Base-by-base conservation (phyloP, 225 moss, liverwort and hornwort genomes). In the Bryoerythrophyllum caledonicum region DNA sequence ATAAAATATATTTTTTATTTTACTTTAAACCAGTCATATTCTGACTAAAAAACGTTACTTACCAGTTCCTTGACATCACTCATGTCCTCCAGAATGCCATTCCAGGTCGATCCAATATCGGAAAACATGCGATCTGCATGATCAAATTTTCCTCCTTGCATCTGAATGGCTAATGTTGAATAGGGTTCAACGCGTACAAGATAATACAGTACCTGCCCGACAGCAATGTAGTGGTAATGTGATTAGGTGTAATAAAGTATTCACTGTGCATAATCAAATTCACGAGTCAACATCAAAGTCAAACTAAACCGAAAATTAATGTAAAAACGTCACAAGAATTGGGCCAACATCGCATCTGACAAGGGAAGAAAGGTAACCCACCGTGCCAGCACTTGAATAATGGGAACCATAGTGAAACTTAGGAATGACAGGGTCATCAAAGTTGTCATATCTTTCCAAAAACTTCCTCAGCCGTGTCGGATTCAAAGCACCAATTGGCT, bases 21-120 rank as follows among this genome's bases (percentile, higher is more conserved):
- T n/a, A n/a, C n/a, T n/a, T n/a, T n/a, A n/a, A n/a, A n/a, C n/a
- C 34, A 35, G 14, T 34, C 11, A 10, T 17, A 48, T 25, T 67
- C n/a, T 30, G 46, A 54, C 32, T 68, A 10, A 3, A 54, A n/a
- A n/a, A n/a, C n/a, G 40, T 37, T 46, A 82, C 81, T 73, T 83
- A 93, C 95, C 91, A 95, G 80, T 80, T 95, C 95, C 77, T 95
- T 95, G 1, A 95, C 95, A 76, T 95, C 95, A 76, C 91, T 95
- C 92, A 95, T 91, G 56, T 95, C 95, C 80, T 92, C 95, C 79
- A 91, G 76, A 24, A 92, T 79, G 32, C 92, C 92, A 79, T 88
- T 88, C 95, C 95, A 95, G 48, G 95, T 95, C 34, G 92, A 82
- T 37, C 83, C 77, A 53, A 95, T 85, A 71, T 92, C 89, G 82